Percentiles rank a stretch among this genome's conserved stretches.
Conservation (phyloP, 2,329 filamentous ascomycete genomes). For the Elsinoe batatas region DNA sequence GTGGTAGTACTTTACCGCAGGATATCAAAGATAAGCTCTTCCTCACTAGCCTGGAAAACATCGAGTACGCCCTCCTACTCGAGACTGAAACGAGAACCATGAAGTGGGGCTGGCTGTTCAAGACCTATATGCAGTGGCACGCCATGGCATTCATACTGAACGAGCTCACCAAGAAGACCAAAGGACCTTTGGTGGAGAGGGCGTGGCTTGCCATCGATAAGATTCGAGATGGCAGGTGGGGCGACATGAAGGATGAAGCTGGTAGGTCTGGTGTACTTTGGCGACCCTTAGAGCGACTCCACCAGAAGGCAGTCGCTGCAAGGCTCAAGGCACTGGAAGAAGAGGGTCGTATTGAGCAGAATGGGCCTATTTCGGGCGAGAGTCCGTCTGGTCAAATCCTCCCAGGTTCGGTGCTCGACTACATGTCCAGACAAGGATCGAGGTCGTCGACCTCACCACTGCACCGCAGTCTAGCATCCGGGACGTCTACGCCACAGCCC, state of each 20-base stretch:
- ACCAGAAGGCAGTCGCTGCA: slow-evolving; percentile 47
- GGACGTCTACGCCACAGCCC: not conserved
- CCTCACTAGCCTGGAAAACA: slow-evolving; percentile 61
- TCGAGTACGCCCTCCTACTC: slow-evolving; percentile 59
- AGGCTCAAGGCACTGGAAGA: slow-evolving; percentile 42
- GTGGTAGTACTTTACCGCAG: slow-evolving; percentile 46
- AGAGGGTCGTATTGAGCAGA: not conserved
- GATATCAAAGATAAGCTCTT: slow-evolving; percentile 61
- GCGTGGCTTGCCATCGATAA: slow-evolving; percentile 50
- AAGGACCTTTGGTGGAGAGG: slow-evolving; percentile 48
- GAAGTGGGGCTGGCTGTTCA: slow-evolving; percentile 57
- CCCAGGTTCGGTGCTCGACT: slow-evolving; percentile 2
- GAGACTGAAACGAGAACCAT: slow-evolving; percentile 52
- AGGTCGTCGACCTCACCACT: not conserved
- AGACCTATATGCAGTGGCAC: slow-evolving; percentile 57
- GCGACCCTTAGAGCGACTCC: slow-evolving; percentile 52
- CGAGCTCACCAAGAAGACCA: slow-evolving; percentile 48
- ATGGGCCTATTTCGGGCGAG: not conserved
- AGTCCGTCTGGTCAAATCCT: slow-evolving; percentile 6
- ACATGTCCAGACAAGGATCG: slow-evolving; percentile 3
- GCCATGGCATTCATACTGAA: slow-evolving; percentile 52
- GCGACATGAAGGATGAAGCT: slow-evolving; percentile 22
- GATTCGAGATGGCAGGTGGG: slow-evolving; percentile 35
- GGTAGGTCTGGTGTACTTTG: slow-evolving; percentile 46
- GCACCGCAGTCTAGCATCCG: not conserved